phyloP scores from a whole-genome alignment of 352 stramenopile genomes.

The Globisporangium irregulare region DNA sequence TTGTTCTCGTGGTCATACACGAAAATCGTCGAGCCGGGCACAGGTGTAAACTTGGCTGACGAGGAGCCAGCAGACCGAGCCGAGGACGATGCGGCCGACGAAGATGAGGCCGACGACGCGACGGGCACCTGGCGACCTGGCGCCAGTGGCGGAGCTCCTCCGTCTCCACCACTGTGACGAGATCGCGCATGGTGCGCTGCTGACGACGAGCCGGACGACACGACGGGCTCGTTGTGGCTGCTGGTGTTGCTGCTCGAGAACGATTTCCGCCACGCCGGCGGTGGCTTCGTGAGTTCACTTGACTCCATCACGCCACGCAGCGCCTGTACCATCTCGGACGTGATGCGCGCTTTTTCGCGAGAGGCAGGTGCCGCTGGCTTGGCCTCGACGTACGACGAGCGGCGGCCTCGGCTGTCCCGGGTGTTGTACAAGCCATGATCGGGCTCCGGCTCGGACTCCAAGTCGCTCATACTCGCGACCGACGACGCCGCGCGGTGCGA shows the following conservation, averaged over 20 bases:
- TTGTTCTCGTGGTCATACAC: constrained; percentile 42
- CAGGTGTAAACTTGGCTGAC: background rate
- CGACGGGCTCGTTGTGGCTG: background rate
- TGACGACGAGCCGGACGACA: constrained; percentile 7
- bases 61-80: background rate
- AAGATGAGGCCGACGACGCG: background rate
- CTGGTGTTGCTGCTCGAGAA: constrained; percentile 9
- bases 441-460: constrained; percentile 29
- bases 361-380: constrained; percentile 11
- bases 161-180: background rate
- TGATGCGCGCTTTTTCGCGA: constrained; percentile 18
- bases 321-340: constrained; percentile 48
- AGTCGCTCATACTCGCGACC: constrained; percentile 18
- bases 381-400: constrained; percentile 9
- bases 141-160: background rate
- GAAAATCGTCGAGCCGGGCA: constrained; percentile 34
- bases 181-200: background rate
- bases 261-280: constrained; percentile 25
- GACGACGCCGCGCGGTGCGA: constrained; percentile 24
- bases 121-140: background rate
- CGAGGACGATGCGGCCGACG: background rate
- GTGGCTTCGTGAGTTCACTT: constrained; percentile 49
- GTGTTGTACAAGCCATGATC: constrained; percentile 15
- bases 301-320: constrained; percentile 76
- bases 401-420: constrained; percentile 2